Base-by-base conservation (phyloP, 306 rosid species). In the Canavalia ensiformis region DNA sequence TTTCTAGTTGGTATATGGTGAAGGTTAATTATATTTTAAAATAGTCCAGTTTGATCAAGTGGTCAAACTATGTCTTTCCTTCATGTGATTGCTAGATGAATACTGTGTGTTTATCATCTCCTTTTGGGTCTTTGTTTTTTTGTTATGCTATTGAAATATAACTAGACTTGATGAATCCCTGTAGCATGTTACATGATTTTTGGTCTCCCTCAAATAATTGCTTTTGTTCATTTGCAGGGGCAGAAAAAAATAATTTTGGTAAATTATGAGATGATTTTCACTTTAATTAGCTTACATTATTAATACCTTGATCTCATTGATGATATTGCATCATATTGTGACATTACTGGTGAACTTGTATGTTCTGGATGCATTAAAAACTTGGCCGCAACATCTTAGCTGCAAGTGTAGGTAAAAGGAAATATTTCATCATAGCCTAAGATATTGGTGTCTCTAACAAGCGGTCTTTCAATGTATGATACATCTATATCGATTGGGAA, bases 31-130 rank as follows among this genome's bases (percentile, higher is more conserved):
- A 68, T 67, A 25, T 4, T 8, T 25, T 39, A 6, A 8, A 8
- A 25, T 37, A 13, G 18, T 63, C 76, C 62, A 58, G 62, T 41
- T 80, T 58, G 81, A 8, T 58, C 68, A 30, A 39, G 60, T 28
- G 62, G 5, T 74, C 12, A 52, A 39, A 68, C 47, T 69, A 31
- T 68, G 37, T 31, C 18, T 33, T 25, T 39, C 44, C 65, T 74
- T 68, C 18, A 41, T 63, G 76, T 63, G 76, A 63, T 74, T 57
- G 77, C 9, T 58, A 59, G 29, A 42, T 75, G 33, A 0, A 41
- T 30, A 50, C 42, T 42, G 42, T 75, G 55, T 6, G 45, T 30
- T 51, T 63, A 52, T 70, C 56, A 65, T 83, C 83, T 11, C 5
- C 41, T 41, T 31, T 45, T 75, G 8, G 8, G 28, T 51, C 51